Base-by-base conservation (phyloP, 2,329 filamentous ascomycete species). In the Diaporthe sp. region DNA sequence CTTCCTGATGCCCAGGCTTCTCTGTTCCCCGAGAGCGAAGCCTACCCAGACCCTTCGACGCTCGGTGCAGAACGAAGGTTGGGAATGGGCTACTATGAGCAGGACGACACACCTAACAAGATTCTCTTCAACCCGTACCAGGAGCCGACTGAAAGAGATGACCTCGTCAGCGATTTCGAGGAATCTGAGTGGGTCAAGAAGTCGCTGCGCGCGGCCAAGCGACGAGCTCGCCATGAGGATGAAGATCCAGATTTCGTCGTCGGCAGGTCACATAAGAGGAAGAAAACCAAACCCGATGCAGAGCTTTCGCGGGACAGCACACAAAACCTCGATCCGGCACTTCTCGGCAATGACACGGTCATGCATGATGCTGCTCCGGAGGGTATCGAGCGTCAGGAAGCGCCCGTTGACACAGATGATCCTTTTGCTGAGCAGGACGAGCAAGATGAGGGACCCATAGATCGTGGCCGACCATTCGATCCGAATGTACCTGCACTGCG, bases 111-210 rank as follows among this genome's bases (percentile, higher is more conserved):
- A 31, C 86, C 88, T 2, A 89, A 91, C 80, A 89, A 85, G 79
- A 92, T 92, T 80, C 81, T 92, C 4, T 92, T 92, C 75, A 89
- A 92, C 77, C 87, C 88, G 12, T 92, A 91, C 79, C 87, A 91
- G 78, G 85, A 85, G 39, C 90, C 90, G 7, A 83, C 87, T 17
- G 84, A 85, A 5, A 67, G 71, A 37, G 87, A 89, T 46, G 80
- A 83, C 7, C 61, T 85, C 4, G 81, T 82, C 17, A 79, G 82
- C 12, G 86, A 89, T 70, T 84, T 86, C 2, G 85, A 89, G 75
- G 82, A 89, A 53, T 86, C 90, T 8, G 90, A 91, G 57, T 89
- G 86, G 71, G 84, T 90, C 44, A 90, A 88, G 79, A 91, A 90
- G 79, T 87, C 88, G 0, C 85, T 90, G 25, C 87, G 88, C 10